Conservation (phyloP, 2,329 filamentous ascomycete genomes). For the Phyllachora maydis region DNA sequence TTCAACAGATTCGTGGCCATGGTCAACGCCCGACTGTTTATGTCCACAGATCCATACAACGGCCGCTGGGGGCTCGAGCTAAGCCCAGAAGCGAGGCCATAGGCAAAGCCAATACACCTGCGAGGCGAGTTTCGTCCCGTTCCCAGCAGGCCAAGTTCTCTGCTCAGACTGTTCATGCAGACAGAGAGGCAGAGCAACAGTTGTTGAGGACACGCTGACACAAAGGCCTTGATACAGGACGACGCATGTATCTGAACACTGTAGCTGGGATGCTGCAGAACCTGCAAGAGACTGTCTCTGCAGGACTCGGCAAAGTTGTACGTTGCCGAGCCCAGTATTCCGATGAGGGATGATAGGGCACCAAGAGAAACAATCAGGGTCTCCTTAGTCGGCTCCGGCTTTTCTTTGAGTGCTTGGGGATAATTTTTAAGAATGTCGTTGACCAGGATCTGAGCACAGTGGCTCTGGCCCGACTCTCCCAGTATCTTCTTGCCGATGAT, state of each 20-base stretch:
- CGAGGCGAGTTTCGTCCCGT: constrained; percentile 60
- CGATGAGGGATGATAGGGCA: constrained; percentile 59
- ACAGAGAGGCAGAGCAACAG: constrained; percentile 80
- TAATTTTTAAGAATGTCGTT: constrained; percentile 90
- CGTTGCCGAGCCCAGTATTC: constrained; percentile 62
- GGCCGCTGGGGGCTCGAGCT: constrained; percentile 79
- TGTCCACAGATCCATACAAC: constrained; percentile 84
- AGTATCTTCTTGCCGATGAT: constrained; percentile 65
- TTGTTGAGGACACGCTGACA: constrained; percentile 80
- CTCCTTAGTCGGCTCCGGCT: constrained; percentile 75
- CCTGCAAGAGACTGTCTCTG: constrained; percentile 72
- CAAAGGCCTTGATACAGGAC: constrained; percentile 68
- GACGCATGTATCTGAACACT: constrained; percentile 85
- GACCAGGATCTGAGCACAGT: constrained; percentile 61
- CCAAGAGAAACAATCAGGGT: constrained; percentile 61
- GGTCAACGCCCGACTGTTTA: constrained; percentile 77
- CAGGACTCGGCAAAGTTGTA: constrained; percentile 63
- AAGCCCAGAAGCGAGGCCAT: constrained; percentile 75
- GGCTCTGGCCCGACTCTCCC: constrained; percentile 73
- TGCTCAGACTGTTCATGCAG: constrained; percentile 84
- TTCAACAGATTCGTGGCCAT: constrained; percentile 88
- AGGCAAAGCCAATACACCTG: constrained; percentile 75
- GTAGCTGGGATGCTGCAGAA: constrained; percentile 87
- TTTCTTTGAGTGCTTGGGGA: constrained; percentile 71
- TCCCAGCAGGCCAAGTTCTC: constrained; percentile 63